Percentiles rank a stretch among this genome's conserved stretches.
These are phyloP conservation scores for Starmera stellimalicola DNA, from an alignment of 1,139 yeast genomes.

Conservation along the genomic window DNA sequence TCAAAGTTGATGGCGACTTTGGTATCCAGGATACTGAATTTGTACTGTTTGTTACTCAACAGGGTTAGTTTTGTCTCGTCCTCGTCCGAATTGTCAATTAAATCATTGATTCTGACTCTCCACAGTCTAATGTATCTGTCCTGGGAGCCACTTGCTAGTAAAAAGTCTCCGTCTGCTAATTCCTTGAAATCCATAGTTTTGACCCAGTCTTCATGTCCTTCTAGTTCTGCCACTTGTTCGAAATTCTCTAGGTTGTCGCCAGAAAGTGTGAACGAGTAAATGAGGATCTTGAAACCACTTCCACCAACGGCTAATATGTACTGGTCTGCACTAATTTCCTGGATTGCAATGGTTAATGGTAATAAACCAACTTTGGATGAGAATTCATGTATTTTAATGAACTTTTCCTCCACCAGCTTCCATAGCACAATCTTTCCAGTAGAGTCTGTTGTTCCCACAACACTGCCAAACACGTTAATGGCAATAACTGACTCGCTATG, in stretches of 20 bases:
- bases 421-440: constrained; percentile 51
- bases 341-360: constrained; percentile 56
- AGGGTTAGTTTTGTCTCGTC: constrained; percentile 44
- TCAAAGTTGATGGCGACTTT: constrained; percentile 62
- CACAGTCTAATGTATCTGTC: constrained; percentile 85
- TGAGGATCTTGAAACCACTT: constrained; percentile 48
- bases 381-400: constrained; percentile 27
- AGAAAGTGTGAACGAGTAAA: constrained; percentile 37
- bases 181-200: constrained; percentile 58
- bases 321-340: constrained; percentile 28
- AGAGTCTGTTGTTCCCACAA: constrained; percentile 57
- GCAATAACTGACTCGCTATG: constrained; percentile 44
- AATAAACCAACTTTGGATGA: constrained; percentile 41
- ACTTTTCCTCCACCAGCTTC: constrained; percentile 22
- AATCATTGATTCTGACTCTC: constrained; percentile 55
- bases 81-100: constrained; percentile 48
- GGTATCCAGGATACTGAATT: constrained; percentile 33
- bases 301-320: constrained; percentile 77
- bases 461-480: constrained; percentile 22
- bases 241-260: constrained; percentile 17
- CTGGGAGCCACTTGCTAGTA: constrained; percentile 81
- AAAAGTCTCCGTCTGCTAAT: constrained; percentile 36
- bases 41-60: constrained; percentile 56
- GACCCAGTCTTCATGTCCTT: constrained; percentile 95
- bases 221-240: constrained; percentile 40